phyloP scores from a whole-genome alignment of 192 early-diverging fungal species.

The Obelidium mucronatum region DNA sequence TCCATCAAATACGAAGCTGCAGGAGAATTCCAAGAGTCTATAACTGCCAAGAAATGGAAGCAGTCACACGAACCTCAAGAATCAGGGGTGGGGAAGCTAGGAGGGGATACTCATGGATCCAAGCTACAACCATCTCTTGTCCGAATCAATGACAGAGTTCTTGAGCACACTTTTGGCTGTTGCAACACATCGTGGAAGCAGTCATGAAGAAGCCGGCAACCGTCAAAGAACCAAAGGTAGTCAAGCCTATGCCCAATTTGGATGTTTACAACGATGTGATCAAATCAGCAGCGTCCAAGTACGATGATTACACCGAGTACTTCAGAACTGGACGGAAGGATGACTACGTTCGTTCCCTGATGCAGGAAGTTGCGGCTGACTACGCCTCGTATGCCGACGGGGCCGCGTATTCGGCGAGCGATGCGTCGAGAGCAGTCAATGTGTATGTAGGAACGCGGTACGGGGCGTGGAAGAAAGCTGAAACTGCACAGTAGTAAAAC shows the following conservation, averaged over 20 bases:
- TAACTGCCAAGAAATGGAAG: neutral
- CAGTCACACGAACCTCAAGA: neutral
- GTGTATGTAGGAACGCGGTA: neutral
- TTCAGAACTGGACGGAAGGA: neutral
- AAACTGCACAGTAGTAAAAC: no score
- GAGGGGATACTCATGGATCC: neutral
- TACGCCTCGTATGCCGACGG: neutral
- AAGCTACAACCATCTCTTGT: neutral
- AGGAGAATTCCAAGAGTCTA: no score
- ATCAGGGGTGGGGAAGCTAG: neutral
- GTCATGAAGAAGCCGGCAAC: neutral
- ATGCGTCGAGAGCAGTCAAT: neutral
- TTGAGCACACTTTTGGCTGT: no score
- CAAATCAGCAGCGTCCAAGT: conserved; percentile 1
- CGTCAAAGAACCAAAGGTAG: conserved; percentile 1
- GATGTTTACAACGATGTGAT: neutral
- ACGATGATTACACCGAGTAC: neutral
- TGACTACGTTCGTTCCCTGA: neutral
- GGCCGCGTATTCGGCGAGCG: no score
- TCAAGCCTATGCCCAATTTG: neutral
- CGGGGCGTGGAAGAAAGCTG: neutral
- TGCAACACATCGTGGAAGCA: no score
- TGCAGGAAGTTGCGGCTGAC: neutral
- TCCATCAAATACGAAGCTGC: neutral
- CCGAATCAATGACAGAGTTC: neutral